phyloP scores from a whole-genome alignment of 192 early-diverging fungal genomes.

The Entomortierella chlamydospora region DNA sequence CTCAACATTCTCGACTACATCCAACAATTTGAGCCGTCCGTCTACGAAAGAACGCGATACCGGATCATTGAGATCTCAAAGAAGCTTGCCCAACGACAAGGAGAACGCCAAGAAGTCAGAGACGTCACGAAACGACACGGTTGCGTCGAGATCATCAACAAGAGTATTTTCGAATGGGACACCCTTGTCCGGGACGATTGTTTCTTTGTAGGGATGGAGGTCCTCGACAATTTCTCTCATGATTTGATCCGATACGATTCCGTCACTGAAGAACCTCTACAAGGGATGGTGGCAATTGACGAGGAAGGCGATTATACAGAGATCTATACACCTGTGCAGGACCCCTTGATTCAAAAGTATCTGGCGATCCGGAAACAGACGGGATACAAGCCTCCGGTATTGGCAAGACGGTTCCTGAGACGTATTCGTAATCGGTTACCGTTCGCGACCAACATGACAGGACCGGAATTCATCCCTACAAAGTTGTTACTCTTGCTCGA shows the following conservation, averaged over 20 bases:
- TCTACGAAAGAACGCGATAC: conserved; percentile 86
- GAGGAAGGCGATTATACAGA: conserved; percentile 88
- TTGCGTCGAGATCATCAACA: conserved; percentile 86
- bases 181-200: conserved; percentile 75
- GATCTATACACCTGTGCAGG: conserved; percentile 82
- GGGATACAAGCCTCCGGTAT: conserved; percentile 72
- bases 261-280: conserved; percentile 75
- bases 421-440: conserved; percentile 74
- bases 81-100: conserved; percentile 79
- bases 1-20: conserved; percentile 92
- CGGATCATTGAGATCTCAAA: conserved; percentile 93
- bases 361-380: conserved; percentile 69
- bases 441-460: conserved; percentile 87
- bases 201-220: conserved; percentile 97
- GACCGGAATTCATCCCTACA: conserved; percentile 91
- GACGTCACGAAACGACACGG: conserved; percentile 57
- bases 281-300: conserved; percentile 86
- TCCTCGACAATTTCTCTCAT: conserved; percentile 98
- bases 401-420: conserved; percentile 60
- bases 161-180: conserved; percentile 94
- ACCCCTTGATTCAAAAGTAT: conserved; percentile 82
- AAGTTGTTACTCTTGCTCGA: conserved; percentile 81
- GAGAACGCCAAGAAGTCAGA: conserved; percentile 61
- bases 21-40: conserved; percentile 76
- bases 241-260: conserved; percentile 92